Base-by-base conservation (phyloP, 106 monocot genomes). In the Platanthera guangdongensis region DNA sequence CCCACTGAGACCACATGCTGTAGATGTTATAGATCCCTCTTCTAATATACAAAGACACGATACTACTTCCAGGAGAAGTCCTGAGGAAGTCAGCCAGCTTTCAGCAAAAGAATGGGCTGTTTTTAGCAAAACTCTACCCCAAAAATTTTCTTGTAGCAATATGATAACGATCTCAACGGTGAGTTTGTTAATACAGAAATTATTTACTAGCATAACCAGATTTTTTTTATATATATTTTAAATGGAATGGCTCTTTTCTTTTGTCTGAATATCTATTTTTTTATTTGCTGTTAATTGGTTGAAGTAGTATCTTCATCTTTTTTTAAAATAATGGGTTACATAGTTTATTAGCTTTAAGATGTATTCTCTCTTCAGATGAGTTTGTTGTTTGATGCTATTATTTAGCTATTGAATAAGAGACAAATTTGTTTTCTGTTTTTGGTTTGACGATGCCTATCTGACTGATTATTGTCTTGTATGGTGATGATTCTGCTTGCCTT, bases 71-170 rank as follows among this genome's bases (percentile, higher is more conserved):
- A 75, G 32, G 75, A 79, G 69, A 50, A 78, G 48, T 6, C 5
- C 79, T 57, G 47, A 65, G 14, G 75, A 73, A 79, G 76, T 73
- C 8, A 50, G 55, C 39, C 50, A 50, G 63, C 48, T 75, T n/a
- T 69, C 73, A 77, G 14, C 15, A n/a, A 80, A 84, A 74, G 84
- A 84, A 50, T 84, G 84, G 84, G 50, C 30, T 74, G 64, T 84
- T 78, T 78, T 84, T 52, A 84, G 49, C 72, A 69, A 50, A 30
- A 65, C 68, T 0, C 69, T 84, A 74, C 47, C 57, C 68, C 84
- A 84, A 39, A 84, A 77, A 54, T 81, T 80, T 70, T 74, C 77
- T 11, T 74, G 14, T 59, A 78, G 63, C 68, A 84, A 64, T 51
- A 78, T 54, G 50, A 79, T 84, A 57, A 30, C 73, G 54, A 30